A percentile compares a stretch with the other conserved stretches of the same genome.
Conservation (phyloP, 225 moss, liverwort and hornwort genomes). For the Sphagnum tenellum region DNA sequence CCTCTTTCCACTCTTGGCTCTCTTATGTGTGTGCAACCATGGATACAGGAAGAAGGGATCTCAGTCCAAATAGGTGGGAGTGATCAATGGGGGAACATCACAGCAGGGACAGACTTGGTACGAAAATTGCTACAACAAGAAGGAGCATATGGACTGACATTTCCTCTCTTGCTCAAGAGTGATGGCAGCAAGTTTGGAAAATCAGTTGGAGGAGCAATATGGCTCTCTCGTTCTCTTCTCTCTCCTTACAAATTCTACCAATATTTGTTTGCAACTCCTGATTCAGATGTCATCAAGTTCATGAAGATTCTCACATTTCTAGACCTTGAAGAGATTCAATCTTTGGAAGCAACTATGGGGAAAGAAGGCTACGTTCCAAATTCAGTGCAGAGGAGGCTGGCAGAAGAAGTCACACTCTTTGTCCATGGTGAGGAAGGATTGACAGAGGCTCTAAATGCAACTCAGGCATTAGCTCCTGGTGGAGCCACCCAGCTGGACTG, state of each 20-base stretch:
- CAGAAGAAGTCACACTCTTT: slow-evolving; percentile 95
- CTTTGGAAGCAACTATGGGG: slow-evolving; percentile 55
- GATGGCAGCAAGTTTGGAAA: slow-evolving; percentile 93
- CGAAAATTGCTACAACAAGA: slow-evolving; percentile 68
- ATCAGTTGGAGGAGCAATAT: slow-evolving; percentile 80
- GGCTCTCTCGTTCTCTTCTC: slow-evolving; percentile 62
- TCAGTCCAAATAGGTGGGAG: slow-evolving; percentile 92
- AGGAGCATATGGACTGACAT: slow-evolving; percentile 80
- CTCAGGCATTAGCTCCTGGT: slow-evolving; percentile 82
- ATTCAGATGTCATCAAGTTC: slow-evolving; percentile 70
- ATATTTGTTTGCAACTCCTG: slow-evolving; percentile 64
- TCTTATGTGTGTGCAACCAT: background rate
- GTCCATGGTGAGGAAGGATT: slow-evolving; percentile 79
- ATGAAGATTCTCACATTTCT: slow-evolving; percentile 84
- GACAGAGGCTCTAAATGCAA: slow-evolving; percentile 64
- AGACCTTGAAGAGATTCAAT: slow-evolving; percentile 54
- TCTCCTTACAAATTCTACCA: slow-evolving; percentile 92
- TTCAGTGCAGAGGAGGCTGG: slow-evolving; percentile 60
- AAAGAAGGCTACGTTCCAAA: slow-evolving; percentile 61
- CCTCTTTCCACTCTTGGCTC: no score
- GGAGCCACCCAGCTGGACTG: slow-evolving; percentile 49
- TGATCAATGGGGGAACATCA: slow-evolving; percentile 98
- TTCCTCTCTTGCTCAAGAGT: slow-evolving; percentile 80
- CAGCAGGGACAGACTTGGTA: slow-evolving; percentile 86
- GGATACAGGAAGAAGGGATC: slow-evolving; percentile 53